These are phyloP conservation scores for Phytophthora pinifolia DNA, from an alignment of 352 stramenopile species.

Conservation along the genomic window DNA sequence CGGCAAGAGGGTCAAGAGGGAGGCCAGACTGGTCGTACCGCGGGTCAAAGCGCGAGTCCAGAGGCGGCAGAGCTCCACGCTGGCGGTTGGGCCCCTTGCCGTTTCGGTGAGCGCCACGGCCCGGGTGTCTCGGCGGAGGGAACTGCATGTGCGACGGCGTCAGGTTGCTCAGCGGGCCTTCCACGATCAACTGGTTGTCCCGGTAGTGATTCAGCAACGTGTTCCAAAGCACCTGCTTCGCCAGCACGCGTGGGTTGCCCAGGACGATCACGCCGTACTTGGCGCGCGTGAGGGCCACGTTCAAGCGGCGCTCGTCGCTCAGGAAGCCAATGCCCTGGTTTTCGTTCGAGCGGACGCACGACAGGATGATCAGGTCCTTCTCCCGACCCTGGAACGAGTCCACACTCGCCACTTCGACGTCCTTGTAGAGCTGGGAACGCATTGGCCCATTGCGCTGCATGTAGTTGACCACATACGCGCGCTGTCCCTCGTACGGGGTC, in stretches of 20 bases:
- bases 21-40: conserved; percentile 63
- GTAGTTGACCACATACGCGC: conserved; percentile 98
- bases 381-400: conserved; percentile 99
- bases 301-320: conserved; percentile 97
- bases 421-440: conserved; percentile 94
- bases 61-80: conserved; percentile 57
- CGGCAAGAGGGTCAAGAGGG: conserved; percentile 23
- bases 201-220: conserved; percentile 97
- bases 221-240: conserved; percentile 97
- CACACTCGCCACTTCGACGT: conserved; percentile 98
- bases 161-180: conserved; percentile 97
- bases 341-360: conserved; percentile 99
- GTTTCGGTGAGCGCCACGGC: conserved; percentile 34
- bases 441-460: conserved; percentile 96
- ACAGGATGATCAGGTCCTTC: conserved; percentile 99
- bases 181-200: conserved; percentile 93
- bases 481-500: conserved; percentile 98
- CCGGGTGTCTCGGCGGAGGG: conserved; percentile 61
- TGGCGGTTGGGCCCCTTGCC: conserved; percentile 42
- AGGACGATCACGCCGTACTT: conserved; percentile 99
- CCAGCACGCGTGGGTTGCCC: conserved; percentile 97
- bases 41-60: conserved; percentile 86
- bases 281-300: conserved; percentile 98
- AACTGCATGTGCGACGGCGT: conserved; percentile 98
- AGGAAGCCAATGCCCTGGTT: conserved; percentile 99